Base-by-base conservation (phyloP, 2,329 filamentous ascomycete species). In the Phaeosphaeria sp. region DNA sequence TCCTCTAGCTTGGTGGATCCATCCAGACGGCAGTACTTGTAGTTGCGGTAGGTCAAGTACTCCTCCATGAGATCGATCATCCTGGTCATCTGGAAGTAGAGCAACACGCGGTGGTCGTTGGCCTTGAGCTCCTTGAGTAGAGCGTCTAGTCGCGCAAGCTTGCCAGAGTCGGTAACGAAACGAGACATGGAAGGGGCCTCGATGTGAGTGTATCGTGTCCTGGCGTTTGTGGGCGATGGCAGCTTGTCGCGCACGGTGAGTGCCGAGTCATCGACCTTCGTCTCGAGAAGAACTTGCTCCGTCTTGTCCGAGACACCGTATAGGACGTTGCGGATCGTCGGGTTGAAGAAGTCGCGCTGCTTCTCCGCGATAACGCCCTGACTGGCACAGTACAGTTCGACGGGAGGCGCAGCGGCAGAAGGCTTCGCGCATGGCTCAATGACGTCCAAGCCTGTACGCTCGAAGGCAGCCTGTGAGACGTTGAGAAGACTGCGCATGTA, bases 41-140 rank as follows among this genome's bases (percentile, higher is more conserved):
- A 98, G 80, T 98, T 97, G 76, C 95, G 92, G 81, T 98, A 98
- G 0, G 95, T 98, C 57, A 99, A 84, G 70, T 98, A 99, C 79
- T 99, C 95, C 77, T 99, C 95, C 91, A 98, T 98, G 59, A 99
- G 83, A 76, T 99, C 94, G 74, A 99, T 98, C 95, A 99, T 99
- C 74, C 92, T 91, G 3, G 95, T 99, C 95, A 99, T 99, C 83
- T 99, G 95, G 91, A 99, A 99, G 84, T 99, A 99, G 20, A 99
- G 83, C 53, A 99, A 83, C 21, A 99, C 95, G 72, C 95, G 93
- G 69, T 99, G 95, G 36, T 91, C 91, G 62, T 91, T 91, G 61
- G 92, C 90, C 84, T 98, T 99, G 71, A 99, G 88, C 76, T 93
- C 86, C 75, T 91, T 91, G 15, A 99, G 85, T 18, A 99, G 83